Base-by-base conservation (phyloP, 1,284 basidiomycete species). In the Ceratobasidium theobromae region DNA sequence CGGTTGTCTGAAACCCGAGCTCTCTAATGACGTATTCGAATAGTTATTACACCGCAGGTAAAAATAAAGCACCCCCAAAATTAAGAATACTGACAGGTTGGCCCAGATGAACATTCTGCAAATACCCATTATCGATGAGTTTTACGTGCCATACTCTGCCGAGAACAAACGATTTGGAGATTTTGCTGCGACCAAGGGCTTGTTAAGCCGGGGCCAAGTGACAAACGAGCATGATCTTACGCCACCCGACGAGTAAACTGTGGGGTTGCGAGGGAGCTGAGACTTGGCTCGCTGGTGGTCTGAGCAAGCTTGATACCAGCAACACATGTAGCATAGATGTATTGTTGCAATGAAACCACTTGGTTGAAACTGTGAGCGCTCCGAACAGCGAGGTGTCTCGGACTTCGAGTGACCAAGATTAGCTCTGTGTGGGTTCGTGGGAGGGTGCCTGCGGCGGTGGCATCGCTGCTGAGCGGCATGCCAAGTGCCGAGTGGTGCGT, bases 81-180 rank as follows among this genome's bases (percentile, higher is more conserved):
- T n/a, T 8, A 11, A 12, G 14, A 1, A 33, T 11, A 38, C 55
- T 32, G 21, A 43, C 35, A 16, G 35, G 16, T 8, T 38, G 14
- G 8, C 16, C 43, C 12, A 81, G 78, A 81, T 83, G 92, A 98
- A 98, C 74, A 79, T 98, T 28, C 80, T 98, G 23, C 93, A 96
- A 76, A 90, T 95, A 71, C 95, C 96, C 0, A 97, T 98, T 73
- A 80, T 91, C 45, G 96, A 98, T 80, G 86, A 93, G 75, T 97
- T 86, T 77, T 93, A 90, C 76, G 89, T 93, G 16, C 81, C 87
- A 3, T 89, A 66, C 30, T 57, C 66, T 16, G 25, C 67, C 9
- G 46, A 58, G 12, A 52, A 58, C 32, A 64, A 70, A 53, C 66
- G 66, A 16, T 65, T 69, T 23, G 68, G 66, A 6, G 68, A 70